These are phyloP conservation scores for Boletus rubescentipes DNA, from an alignment of 768 basidiomycete species.

Conservation along the genomic window DNA sequence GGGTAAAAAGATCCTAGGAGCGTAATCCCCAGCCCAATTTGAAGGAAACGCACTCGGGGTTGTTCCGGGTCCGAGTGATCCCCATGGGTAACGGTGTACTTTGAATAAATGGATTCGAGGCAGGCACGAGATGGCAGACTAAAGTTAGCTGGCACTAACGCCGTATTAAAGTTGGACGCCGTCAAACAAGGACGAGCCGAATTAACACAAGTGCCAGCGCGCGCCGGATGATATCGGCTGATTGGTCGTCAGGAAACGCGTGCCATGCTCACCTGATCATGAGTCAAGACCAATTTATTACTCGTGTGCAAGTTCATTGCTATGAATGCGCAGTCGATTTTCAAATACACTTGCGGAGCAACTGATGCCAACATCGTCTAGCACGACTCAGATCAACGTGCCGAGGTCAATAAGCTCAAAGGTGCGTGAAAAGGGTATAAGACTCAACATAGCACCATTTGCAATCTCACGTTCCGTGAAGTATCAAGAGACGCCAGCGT, in stretches of 20 bases:
- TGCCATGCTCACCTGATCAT: conserved; percentile 5
- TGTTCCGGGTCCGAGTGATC: too few species aligned
- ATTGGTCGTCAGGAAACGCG: background rate
- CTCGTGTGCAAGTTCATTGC: too few species aligned
- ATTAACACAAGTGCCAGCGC: background rate
- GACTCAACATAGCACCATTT: conserved; percentile 25
- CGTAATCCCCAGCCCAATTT: background rate
- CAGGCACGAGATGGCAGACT: background rate
- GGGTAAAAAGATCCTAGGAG: background rate
- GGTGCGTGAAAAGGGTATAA: conserved; percentile 10
- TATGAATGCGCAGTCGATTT: too few species aligned
- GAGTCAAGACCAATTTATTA: background rate
- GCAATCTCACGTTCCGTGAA: background rate
- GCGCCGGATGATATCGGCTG: background rate
- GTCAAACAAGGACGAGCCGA: too few species aligned
- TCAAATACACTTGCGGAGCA: background rate
- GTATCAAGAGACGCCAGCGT: conserved; percentile 2
- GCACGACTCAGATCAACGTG: conserved; percentile 21
- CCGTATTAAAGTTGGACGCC: too few species aligned
- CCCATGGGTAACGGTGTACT: too few species aligned
- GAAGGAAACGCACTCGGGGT: background rate
- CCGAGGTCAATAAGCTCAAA: conserved; percentile 22
- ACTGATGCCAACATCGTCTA: background rate
- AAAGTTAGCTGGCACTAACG: background rate
- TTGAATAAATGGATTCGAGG: background rate